Conservation (phyloP, 371 early-diverging fungal species). For the Choanephora cucurbitarum region DNA sequence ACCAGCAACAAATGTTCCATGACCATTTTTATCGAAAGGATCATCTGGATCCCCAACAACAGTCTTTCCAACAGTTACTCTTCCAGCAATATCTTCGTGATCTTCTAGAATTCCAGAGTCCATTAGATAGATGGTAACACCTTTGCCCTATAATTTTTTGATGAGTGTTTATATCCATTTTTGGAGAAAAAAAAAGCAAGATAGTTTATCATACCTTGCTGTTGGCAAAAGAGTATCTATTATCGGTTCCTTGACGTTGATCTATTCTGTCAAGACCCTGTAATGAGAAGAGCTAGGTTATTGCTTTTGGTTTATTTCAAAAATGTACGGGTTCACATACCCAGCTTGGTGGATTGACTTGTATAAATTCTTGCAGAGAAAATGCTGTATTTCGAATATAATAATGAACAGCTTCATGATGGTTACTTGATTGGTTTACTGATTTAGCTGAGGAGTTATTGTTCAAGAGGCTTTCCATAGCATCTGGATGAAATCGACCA, state of each 20-base stretch:
- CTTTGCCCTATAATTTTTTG: slow-evolving; percentile 23
- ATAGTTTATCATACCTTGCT: slow-evolving; percentile 22
- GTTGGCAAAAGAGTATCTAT: slow-evolving; percentile 36
- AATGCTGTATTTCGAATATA: slow-evolving; percentile 41
- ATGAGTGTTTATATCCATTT: no score
- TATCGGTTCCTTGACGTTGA: slow-evolving; percentile 42
- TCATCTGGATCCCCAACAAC: slow-evolving; percentile 30
- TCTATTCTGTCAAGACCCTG: slow-evolving; percentile 50
- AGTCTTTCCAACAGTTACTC: slow-evolving; percentile 36
- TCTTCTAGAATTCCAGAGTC: slow-evolving; percentile 37
- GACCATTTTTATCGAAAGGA: slow-evolving; percentile 36
- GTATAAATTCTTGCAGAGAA: slow-evolving; percentile 45
- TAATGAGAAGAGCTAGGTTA: slow-evolving; percentile 4
- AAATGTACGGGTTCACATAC: slow-evolving; percentile 16
- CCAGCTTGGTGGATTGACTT: slow-evolving; percentile 49
- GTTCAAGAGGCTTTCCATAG: slow-evolving; percentile 26
- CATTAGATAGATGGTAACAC: slow-evolving; percentile 42
- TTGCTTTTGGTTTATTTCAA: not conserved
- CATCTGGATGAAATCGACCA: slow-evolving; percentile 28
- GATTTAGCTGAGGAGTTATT: slow-evolving; percentile 1
- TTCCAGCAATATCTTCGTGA: slow-evolving; percentile 41
- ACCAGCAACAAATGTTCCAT: slow-evolving; percentile 68
- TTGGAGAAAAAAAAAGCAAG: not conserved
- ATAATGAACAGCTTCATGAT: slow-evolving; percentile 34
- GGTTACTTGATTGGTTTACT: not conserved